These are phyloP conservation scores for Mucor racemosus DNA, from an alignment of 371 early-diverging fungal species.

Conservation along the genomic window DNA sequence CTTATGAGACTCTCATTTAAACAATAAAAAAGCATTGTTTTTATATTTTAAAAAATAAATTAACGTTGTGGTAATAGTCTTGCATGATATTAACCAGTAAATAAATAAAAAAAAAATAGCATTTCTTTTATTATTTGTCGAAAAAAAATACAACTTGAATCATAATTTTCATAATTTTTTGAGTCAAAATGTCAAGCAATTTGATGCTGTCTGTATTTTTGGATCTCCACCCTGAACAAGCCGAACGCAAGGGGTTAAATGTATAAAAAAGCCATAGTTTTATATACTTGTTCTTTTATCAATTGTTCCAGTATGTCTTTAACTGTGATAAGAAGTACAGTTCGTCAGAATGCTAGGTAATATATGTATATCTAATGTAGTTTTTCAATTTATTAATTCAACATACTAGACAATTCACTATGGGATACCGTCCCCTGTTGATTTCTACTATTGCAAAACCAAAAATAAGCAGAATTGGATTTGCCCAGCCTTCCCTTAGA, in stretches of 20 bases:
- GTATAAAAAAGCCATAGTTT: not conserved
- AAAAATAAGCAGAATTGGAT: not conserved
- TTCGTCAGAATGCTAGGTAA: slow-evolving; percentile 6
- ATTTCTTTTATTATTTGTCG: no score
- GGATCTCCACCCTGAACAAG: not conserved
- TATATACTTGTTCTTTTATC: not conserved
- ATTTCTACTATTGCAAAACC: not conserved
- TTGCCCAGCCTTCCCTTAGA: slow-evolving; percentile 9
- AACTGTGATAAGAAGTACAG: slow-evolving; percentile 7
- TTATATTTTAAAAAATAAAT: slow-evolving; percentile 1
- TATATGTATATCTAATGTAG: not conserved
- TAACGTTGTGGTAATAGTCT: not conserved
- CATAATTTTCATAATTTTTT: not conserved
- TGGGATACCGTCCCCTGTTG: slow-evolving; percentile 9
- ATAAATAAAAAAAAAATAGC: not conserved
- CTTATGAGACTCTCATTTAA: slow-evolving; percentile 92
- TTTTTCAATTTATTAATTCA: not conserved
- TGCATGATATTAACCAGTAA: not conserved
- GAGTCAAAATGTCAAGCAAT: not conserved
- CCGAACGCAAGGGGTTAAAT: not conserved
- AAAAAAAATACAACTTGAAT: no score
- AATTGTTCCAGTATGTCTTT: slow-evolving; percentile 10
- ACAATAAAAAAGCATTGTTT: slow-evolving; percentile 17
- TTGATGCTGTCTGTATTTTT: not conserved
- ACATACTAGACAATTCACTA: not conserved